These are phyloP conservation scores for Rickenella mellea DNA, from an alignment of 768 basidiomycete genomes.

Conservation along the genomic window DNA sequence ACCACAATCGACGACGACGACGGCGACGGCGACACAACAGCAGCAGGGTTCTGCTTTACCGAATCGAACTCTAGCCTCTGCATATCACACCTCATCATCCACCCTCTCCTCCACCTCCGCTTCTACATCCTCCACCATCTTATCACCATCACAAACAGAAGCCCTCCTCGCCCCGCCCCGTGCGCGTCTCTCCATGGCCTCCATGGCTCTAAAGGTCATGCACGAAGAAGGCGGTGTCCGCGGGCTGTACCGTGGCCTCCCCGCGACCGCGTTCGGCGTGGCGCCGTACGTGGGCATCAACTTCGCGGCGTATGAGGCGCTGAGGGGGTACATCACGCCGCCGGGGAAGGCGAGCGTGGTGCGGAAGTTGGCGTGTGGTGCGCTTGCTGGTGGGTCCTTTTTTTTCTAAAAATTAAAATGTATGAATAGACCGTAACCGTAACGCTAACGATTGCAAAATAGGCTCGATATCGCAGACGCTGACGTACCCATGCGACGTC, in stretches of 20 bases:
- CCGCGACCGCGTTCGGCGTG: slow-evolving; percentile 81
- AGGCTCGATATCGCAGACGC: slow-evolving; percentile 84
- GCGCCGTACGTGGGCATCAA: slow-evolving; percentile 87
- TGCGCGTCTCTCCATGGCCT: slow-evolving; percentile 62
- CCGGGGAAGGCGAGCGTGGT: slow-evolving; percentile 62
- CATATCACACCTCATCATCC: slow-evolving; percentile 45
- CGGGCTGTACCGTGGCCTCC: slow-evolving; percentile 78
- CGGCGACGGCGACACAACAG: slow-evolving; percentile 20
- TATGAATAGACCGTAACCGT: too few relatives aligned
- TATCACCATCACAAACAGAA: too few relatives aligned
- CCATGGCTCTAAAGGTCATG: slow-evolving; percentile 88
- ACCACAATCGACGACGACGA: slow-evolving; percentile 17
- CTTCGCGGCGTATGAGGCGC: slow-evolving; percentile 86
- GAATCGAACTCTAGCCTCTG: slow-evolving; percentile 37
- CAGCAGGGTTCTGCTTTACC: too few relatives aligned
- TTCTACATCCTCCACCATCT: slow-evolving; percentile 28
- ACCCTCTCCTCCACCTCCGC: slow-evolving; percentile 16
- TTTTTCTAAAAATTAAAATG: too few relatives aligned
- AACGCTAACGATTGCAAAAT: too few relatives aligned
- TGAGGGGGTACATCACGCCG: slow-evolving; percentile 69
- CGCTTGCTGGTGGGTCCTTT: slow-evolving; percentile 85
- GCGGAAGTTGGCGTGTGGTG: slow-evolving; percentile 78
- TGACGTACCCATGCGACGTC: slow-evolving; percentile 96
- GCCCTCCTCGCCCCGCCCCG: too few relatives aligned
- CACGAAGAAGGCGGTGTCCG: slow-evolving; percentile 86